A percentile compares a stretch with the other conserved stretches of the same genome.
Conservation (phyloP, 1,139 yeast species). For the Suhomyces guaymorum region DNA sequence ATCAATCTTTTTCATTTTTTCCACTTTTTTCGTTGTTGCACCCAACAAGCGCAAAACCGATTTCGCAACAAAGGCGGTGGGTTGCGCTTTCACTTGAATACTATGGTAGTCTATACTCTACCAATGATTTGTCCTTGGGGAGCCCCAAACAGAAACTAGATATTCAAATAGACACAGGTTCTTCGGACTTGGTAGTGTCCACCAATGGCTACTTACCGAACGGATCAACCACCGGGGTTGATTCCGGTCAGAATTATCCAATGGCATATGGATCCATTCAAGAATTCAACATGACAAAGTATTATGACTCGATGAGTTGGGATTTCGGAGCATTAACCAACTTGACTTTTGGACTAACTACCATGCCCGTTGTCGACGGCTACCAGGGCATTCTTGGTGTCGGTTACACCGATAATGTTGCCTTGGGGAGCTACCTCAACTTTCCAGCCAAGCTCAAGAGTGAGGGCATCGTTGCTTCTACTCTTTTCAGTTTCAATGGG, state of each 20-base stretch:
- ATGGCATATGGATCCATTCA: slow-evolving; percentile 21
- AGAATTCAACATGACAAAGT: slow-evolving; percentile 13
- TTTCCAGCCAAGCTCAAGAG: slow-evolving; percentile 17
- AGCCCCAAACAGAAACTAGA: slow-evolving; percentile 19
- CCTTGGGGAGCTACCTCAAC: slow-evolving; percentile 17
- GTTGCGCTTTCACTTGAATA: slow-evolving; percentile 6
- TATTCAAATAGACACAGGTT: slow-evolving; percentile 25
- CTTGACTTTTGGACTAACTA: slow-evolving; percentile 15
- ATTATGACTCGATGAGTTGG: no score
- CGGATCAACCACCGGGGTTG: slow-evolving; percentile 15
- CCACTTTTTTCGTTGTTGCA: neutral
- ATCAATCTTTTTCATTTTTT: slow-evolving; percentile 1
- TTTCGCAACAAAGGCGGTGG: neutral
- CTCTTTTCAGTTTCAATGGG: slow-evolving; percentile 21
- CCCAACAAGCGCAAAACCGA: no score
- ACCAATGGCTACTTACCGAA: slow-evolving; percentile 11
- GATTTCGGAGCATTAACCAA: no score
- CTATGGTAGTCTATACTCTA: slow-evolving; percentile 10
- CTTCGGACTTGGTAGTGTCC: slow-evolving; percentile 23
- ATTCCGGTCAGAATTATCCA: slow-evolving; percentile 11
- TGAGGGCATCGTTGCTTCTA: slow-evolving; percentile 16
- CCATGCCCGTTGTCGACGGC: slow-evolving; percentile 10
- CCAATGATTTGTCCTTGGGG: slow-evolving; percentile 20
- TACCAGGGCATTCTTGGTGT: slow-evolving; percentile 23
- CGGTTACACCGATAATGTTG: slow-evolving; percentile 17